A percentile compares a stretch with the other conserved stretches of the same genome.
phyloP scores from a whole-genome alignment of 2,329 filamentous ascomycete genomes.

The Pochonia chlamydosporia region DNA sequence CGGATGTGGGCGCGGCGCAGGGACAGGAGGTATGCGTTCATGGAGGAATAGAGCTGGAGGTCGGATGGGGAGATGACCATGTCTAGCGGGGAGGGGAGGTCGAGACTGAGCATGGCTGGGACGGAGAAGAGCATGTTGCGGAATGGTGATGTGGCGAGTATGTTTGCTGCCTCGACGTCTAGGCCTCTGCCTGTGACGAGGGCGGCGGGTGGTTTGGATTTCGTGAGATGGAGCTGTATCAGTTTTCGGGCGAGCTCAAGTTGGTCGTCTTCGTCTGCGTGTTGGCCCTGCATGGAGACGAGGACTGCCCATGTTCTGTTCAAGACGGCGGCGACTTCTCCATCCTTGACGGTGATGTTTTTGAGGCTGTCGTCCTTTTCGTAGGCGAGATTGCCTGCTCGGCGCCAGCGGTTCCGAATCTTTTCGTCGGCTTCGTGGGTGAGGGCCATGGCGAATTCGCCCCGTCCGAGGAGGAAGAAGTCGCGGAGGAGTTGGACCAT shows the following conservation, averaged over 20 bases:
- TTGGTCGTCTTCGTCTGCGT: slow-evolving; percentile 73
- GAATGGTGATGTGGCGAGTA: slow-evolving; percentile 55
- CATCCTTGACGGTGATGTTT: slow-evolving; percentile 70
- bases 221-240: slow-evolving; percentile 60
- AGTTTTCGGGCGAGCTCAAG: slow-evolving; percentile 78
- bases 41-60: slow-evolving; percentile 71
- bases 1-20: slow-evolving; percentile 82
- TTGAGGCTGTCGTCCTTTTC: slow-evolving; percentile 45
- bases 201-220: slow-evolving; percentile 34
- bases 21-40: slow-evolving; percentile 82
- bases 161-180: slow-evolving; percentile 21
- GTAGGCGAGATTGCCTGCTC: slow-evolving; percentile 52
- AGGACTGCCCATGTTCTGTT: slow-evolving; percentile 74
- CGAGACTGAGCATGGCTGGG: slow-evolving; percentile 61
- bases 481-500: slow-evolving; percentile 72
- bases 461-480: slow-evolving; percentile 80
- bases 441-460: slow-evolving; percentile 85
- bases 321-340: slow-evolving; percentile 74
- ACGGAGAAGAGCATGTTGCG: slow-evolving; percentile 76
- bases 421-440: slow-evolving; percentile 80
- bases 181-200: slow-evolving; percentile 31
- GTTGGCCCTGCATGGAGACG: slow-evolving; percentile 63
- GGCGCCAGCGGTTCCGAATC: slow-evolving; percentile 66
- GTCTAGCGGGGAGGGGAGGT: slow-evolving; percentile 74
- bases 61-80: slow-evolving; percentile 77